phyloP scores from a whole-genome alignment of 2,329 filamentous ascomycete species.

The Exserohilum rostratum region DNA sequence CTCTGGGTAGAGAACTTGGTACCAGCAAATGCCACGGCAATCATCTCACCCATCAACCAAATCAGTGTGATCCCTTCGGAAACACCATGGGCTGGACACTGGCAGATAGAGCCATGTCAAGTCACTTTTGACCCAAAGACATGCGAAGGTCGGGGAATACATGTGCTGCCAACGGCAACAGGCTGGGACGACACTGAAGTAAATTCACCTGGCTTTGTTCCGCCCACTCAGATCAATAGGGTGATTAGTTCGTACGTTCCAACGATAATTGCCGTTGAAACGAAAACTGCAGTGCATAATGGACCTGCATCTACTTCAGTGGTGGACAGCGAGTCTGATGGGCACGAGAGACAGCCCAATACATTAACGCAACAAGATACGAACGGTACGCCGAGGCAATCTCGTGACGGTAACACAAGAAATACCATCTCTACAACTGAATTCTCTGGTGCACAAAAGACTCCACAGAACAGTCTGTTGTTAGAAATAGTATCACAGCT shows the following conservation, averaged over 20 bases:
- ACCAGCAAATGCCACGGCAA: conserved; percentile 10
- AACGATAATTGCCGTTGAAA: conserved; percentile 23
- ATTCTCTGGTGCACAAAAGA: conserved; percentile 2
- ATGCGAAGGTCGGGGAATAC: neutral
- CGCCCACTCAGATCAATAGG: conserved; percentile 6
- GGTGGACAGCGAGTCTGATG: neutral
- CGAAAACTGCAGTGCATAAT: conserved; percentile 8
- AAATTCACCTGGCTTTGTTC: neutral
- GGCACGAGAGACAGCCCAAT: neutral
- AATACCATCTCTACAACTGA: neutral
- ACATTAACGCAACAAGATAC: neutral
- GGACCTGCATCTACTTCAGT: neutral
- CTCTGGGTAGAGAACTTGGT: conserved; percentile 3
- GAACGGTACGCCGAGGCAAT: neutral
- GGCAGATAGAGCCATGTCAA: neutral
- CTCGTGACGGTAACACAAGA: neutral
- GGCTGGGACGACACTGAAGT: conserved; percentile 16
- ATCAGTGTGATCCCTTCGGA: neutral
- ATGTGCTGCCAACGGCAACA: conserved; percentile 17
- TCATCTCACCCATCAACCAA: neutral
- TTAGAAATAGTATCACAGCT: conserved; percentile 25
- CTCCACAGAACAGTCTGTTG: conserved; percentile 20
- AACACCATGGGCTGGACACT: neutral
- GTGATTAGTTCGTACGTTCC: conserved; percentile 23
- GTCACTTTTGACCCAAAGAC: neutral